Evolutionary conservation across 495 filamentous ascomycete genomes (phyloP).

Genomic region (Letharia columbiana): DNA sequence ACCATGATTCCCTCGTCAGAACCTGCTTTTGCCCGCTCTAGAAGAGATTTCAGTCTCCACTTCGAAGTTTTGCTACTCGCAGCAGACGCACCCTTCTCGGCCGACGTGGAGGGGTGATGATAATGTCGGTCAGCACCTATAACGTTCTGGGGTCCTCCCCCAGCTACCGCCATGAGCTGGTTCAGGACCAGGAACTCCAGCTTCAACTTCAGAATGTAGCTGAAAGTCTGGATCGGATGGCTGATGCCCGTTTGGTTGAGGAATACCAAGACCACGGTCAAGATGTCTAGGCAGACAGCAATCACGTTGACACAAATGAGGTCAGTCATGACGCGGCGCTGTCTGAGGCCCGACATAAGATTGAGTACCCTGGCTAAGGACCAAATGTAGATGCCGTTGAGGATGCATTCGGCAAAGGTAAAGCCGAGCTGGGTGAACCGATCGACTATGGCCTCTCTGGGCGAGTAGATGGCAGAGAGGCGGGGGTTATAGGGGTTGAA

Average conservation of each 20-base stretch:
- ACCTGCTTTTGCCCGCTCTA: neutral
- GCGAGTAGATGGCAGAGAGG: conserved; percentile 28
- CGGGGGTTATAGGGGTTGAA: conserved; percentile 22
- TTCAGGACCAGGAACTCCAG: conserved; percentile 37
- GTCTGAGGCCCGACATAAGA: conserved; percentile 24
- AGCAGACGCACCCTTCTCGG: neutral
- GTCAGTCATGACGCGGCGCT: conserved; percentile 33
- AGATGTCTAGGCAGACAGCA: conserved; percentile 34
- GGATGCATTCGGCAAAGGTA: conserved; percentile 38
- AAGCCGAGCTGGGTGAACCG: conserved; percentile 36
- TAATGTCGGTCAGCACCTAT: conserved; percentile 19
- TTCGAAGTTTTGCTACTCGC: conserved; percentile 8
- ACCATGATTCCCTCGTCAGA: conserved; percentile 5
- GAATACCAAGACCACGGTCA: conserved; percentile 18
- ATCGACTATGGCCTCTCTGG: conserved; percentile 28
- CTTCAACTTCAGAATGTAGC: conserved; percentile 33
- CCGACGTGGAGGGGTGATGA: conserved; percentile 7
- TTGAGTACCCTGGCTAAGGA: conserved; percentile 29
- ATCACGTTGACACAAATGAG: conserved; percentile 39
- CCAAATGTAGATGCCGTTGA: conserved; percentile 43
- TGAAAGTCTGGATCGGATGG: conserved; percentile 29
- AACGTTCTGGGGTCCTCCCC: conserved; percentile 14
- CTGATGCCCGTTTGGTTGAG: conserved; percentile 22
- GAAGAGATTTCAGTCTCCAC: neutral
- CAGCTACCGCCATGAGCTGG: conserved; percentile 27